phyloP scores from a whole-genome alignment of 2,329 filamentous ascomycete genomes.

The Chaetothyriales sp. region DNA sequence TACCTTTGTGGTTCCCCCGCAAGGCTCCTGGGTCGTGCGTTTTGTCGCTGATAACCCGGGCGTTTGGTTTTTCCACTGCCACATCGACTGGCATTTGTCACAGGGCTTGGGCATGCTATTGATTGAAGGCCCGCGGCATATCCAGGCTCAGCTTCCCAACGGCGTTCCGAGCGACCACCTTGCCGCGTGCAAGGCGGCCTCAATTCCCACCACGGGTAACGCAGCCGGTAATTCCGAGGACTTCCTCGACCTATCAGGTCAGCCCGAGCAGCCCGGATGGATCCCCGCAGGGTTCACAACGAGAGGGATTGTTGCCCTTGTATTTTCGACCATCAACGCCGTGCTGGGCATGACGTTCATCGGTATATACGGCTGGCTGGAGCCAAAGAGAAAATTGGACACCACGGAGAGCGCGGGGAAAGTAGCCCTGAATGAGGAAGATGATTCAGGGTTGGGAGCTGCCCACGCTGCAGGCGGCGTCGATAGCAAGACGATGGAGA shows the following conservation, averaged over 20 bases:
- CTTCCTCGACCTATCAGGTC: slow-evolving; percentile 47
- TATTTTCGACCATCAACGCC: slow-evolving; percentile 56
- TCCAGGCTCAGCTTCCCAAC: slow-evolving; percentile 37
- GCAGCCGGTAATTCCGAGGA: slow-evolving; percentile 57
- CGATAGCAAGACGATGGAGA: neutral
- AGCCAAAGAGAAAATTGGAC: neutral
- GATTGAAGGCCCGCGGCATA: slow-evolving; percentile 36
- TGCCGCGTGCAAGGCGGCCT: slow-evolving; percentile 43
- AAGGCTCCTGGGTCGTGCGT: slow-evolving; percentile 51
- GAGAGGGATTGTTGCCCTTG: slow-evolving; percentile 56
- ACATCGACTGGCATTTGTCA: slow-evolving; percentile 62
- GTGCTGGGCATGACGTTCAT: slow-evolving; percentile 55
- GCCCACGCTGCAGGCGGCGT: neutral
- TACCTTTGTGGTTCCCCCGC: slow-evolving; percentile 49
- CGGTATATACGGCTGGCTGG: slow-evolving; percentile 40
- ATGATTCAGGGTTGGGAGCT: neutral
- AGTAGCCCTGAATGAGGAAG: neutral
- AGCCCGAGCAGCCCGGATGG: slow-evolving; percentile 41
- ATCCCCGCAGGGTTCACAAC: slow-evolving; percentile 57
- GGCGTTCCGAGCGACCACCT: slow-evolving; percentile 45
- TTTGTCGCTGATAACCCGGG: slow-evolving; percentile 33
- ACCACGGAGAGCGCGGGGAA: neutral
- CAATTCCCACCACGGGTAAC: slow-evolving; percentile 48
- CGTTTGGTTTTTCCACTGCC: slow-evolving; percentile 64
- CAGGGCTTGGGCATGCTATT: slow-evolving; percentile 46